Conservation (phyloP, 2,329 filamentous ascomycete genomes). For the Aspergillus fumigatiaffinis region DNA sequence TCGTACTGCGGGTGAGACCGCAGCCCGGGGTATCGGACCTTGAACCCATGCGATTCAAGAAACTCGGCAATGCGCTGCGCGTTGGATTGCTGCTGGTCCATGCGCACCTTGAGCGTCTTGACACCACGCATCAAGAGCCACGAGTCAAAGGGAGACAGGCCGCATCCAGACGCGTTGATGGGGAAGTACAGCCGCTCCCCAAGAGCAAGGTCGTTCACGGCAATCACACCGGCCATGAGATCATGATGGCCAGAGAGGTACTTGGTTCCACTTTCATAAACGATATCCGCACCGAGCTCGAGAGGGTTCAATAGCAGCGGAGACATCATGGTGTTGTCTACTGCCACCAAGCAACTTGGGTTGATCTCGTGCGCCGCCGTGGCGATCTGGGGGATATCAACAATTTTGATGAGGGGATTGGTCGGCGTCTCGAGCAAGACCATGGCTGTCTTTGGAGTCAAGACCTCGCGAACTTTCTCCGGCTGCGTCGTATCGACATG, state of each 20-base stretch:
- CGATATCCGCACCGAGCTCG: conserved; percentile 89
- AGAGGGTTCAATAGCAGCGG: conserved; percentile 91
- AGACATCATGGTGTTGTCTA: conserved; percentile 99
- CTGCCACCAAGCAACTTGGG: conserved; percentile 74
- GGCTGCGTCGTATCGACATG: conserved; percentile 90
- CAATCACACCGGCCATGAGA: conserved; percentile 96
- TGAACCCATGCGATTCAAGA: conserved; percentile 86
- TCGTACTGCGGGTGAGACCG: conserved; percentile 96
- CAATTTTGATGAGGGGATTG: conserved; percentile 97
- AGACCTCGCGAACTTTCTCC: conserved; percentile 62
- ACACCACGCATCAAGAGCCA: conserved; percentile 93
- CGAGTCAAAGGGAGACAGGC: conserved; percentile 89
- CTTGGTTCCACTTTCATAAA: conserved; percentile 97
- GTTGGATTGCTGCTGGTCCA: conserved; percentile 97
- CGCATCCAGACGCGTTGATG: conserved; percentile 94
- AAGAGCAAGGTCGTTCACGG: conserved; percentile 75
- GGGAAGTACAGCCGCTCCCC: conserved; percentile 93
- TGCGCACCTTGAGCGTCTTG: conserved; percentile 94
- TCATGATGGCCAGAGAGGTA: conserved; percentile 98
- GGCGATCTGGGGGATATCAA: conserved; percentile 81
- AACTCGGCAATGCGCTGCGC: conserved; percentile 89
- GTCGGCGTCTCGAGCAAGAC: conserved; percentile 94
- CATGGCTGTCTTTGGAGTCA: conserved; percentile 85
- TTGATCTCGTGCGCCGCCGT: conserved; percentile 72
- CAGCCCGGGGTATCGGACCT: conserved; percentile 89